phyloP scores from a whole-genome alignment of 495 filamentous ascomycete genomes.

The Aspergillus baeticus region DNA sequence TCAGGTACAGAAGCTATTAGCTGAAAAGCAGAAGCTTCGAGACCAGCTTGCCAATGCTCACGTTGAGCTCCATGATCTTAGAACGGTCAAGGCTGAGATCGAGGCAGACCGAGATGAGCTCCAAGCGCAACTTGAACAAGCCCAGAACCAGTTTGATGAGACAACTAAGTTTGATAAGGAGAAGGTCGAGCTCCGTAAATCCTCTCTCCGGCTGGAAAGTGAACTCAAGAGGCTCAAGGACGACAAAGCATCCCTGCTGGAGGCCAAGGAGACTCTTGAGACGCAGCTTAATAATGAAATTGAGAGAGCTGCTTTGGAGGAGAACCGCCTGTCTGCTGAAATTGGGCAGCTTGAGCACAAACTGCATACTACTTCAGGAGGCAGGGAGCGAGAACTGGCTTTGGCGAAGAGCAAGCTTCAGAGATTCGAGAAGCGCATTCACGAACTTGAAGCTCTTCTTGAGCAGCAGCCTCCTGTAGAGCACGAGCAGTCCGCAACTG shows the following conservation, averaged over 20 bases:
- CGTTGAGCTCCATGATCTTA: slow-evolving; percentile 58
- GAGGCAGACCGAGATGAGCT: slow-evolving; percentile 66
- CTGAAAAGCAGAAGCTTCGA: slow-evolving; percentile 61
- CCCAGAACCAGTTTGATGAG: slow-evolving; percentile 49
- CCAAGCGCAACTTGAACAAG: slow-evolving; percentile 52
- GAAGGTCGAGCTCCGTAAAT: slow-evolving; percentile 58
- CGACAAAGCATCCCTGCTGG: slow-evolving; percentile 50
- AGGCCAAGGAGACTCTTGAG: slow-evolving; percentile 53
- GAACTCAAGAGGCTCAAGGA: slow-evolving; percentile 59
- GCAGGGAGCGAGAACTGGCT: slow-evolving; percentile 49
- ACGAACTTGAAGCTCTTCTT: slow-evolving; percentile 58
- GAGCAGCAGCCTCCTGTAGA: slow-evolving; percentile 35
- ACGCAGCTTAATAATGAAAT: slow-evolving; percentile 54
- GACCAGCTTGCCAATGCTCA: slow-evolving; percentile 62
- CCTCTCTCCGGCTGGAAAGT: slow-evolving; percentile 56
- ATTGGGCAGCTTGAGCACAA: slow-evolving; percentile 55
- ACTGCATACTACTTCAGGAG: slow-evolving; percentile 38
- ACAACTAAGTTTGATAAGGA: slow-evolving; percentile 61
- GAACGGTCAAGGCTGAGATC: slow-evolving; percentile 48
- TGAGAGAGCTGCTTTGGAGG: slow-evolving; percentile 55
- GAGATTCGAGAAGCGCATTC: slow-evolving; percentile 57
- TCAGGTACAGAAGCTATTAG: slow-evolving; percentile 47
- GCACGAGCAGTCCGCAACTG: slow-evolving; percentile 39
- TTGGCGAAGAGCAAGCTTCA: slow-evolving; percentile 54
- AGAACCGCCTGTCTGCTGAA: slow-evolving; percentile 56